These are phyloP conservation scores for Chaetomium sp. DNA, from an alignment of 2,329 filamentous ascomycete species.

Conservation along the genomic window DNA sequence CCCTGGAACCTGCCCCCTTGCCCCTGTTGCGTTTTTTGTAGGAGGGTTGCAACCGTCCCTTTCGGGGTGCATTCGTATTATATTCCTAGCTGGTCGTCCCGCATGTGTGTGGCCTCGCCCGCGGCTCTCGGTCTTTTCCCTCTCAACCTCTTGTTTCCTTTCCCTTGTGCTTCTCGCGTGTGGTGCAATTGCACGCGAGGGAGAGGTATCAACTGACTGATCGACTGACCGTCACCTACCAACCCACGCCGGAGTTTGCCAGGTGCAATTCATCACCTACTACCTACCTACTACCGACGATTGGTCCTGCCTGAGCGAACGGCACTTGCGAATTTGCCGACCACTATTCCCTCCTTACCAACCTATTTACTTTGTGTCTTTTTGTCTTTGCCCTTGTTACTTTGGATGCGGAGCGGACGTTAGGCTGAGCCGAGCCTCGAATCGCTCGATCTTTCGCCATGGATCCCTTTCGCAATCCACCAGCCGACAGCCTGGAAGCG, in stretches of 20 bases:
- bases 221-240: no score
- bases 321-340: no score
- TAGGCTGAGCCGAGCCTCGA: conserved; percentile 1
- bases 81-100: conserved; percentile 11
- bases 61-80: conserved; percentile 14
- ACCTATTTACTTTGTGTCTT: background rate
- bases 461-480: conserved; percentile 23
- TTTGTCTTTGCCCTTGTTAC: background rate
- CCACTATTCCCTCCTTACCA: no score
- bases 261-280: background rate
- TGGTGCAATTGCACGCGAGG: conserved; percentile 5
- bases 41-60: conserved; percentile 5
- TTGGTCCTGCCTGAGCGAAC: no score
- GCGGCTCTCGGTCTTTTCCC: background rate
- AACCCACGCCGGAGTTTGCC: background rate
- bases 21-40: background rate
- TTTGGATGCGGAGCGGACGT: background rate
- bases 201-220: conserved; percentile 1
- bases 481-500: conserved; percentile 26
- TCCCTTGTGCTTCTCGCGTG: background rate
- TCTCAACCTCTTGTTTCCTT: background rate
- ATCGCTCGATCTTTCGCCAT: conserved; percentile 13
- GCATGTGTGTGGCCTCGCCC: conserved; percentile 4
- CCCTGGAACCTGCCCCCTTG: background rate
- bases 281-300: no score